Conservation (phyloP, 2,329 filamentous ascomycete genomes). For the Phialophora tarda region DNA sequence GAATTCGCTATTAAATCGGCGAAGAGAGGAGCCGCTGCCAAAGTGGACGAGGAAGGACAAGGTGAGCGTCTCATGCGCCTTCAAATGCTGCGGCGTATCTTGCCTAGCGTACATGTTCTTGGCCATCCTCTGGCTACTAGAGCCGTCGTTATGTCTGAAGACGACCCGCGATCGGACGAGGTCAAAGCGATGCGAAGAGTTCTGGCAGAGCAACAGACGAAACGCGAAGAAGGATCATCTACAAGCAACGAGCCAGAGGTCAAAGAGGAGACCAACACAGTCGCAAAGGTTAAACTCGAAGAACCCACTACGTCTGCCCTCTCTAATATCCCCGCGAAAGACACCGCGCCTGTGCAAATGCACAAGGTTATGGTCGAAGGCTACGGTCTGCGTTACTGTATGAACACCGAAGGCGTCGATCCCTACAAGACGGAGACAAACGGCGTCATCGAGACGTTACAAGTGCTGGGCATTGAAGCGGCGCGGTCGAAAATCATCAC, state of each 20-base stretch:
- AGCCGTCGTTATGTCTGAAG: conserved; percentile 41
- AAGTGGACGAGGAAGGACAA: conserved; percentile 55
- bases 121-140: conserved; percentile 85
- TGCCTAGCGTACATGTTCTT: conserved; percentile 84
- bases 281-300: conserved; percentile 29
- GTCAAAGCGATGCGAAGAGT: conserved; percentile 33
- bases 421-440: conserved; percentile 78
- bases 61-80: conserved; percentile 76
- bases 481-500: conserved; percentile 85
- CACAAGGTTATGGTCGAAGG: conserved; percentile 87
- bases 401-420: conserved; percentile 90
- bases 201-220: conserved; percentile 11
- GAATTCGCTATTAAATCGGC: conserved; percentile 55
- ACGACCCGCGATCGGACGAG: conserved; percentile 39
- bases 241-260: conserved; percentile 25
- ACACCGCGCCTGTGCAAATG: conserved; percentile 70
- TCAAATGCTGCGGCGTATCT: conserved; percentile 79
- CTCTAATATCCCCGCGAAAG: conserved; percentile 44
- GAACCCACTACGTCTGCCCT: conserved; percentile 16
- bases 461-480: conserved; percentile 93
- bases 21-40: conserved; percentile 52
- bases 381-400: conserved; percentile 85
- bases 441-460: conserved; percentile 84
- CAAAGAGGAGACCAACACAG: conserved; percentile 24
- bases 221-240: conserved; percentile 6